Evolutionary conservation across 495 filamentous ascomycete species (phyloP).

Genomic region (Penicillium lividum): DNA sequence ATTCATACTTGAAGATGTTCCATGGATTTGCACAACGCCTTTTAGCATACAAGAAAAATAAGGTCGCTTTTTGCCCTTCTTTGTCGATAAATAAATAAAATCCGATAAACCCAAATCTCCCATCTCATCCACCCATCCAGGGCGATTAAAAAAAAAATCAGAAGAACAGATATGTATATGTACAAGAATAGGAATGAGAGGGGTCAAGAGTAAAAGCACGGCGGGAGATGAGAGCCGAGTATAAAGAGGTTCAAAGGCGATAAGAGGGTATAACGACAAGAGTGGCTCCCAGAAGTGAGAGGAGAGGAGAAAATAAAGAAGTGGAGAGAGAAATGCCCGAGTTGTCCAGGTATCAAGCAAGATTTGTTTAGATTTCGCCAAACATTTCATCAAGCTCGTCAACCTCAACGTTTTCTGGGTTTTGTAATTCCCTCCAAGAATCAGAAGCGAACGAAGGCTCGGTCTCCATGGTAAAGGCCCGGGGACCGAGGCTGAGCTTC

Average conservation of each 20-base stretch:
- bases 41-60: conserved; percentile 12
- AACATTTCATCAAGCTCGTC: conserved; percentile 92
- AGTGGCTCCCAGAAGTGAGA: conserved; percentile 17
- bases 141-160: conserved; percentile 19
- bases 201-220: conserved; percentile 17
- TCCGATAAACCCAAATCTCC: conserved; percentile 14
- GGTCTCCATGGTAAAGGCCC: conserved; percentile 41
- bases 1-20: conserved; percentile 7
- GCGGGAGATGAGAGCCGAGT: conserved; percentile 31
- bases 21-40: conserved; percentile 16
- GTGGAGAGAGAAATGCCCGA: not conserved
- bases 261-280: conserved; percentile 22
- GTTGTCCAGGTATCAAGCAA: not conserved
- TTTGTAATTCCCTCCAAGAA: conserved; percentile 65
- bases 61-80: conserved; percentile 23
- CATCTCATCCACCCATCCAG: conserved; percentile 30
- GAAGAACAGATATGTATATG: conserved; percentile 34
- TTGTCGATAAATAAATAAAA: conserved; percentile 2
- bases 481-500: conserved; percentile 39
- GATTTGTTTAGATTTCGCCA: conserved; percentile 43
- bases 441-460: conserved; percentile 45
- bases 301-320: not conserved
- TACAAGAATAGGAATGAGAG: conserved; percentile 36
- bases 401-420: conserved; percentile 85
- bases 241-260: conserved; percentile 28